phyloP scores from a whole-genome alignment of 768 basidiomycete species.

The Mycena epipterygia region DNA sequence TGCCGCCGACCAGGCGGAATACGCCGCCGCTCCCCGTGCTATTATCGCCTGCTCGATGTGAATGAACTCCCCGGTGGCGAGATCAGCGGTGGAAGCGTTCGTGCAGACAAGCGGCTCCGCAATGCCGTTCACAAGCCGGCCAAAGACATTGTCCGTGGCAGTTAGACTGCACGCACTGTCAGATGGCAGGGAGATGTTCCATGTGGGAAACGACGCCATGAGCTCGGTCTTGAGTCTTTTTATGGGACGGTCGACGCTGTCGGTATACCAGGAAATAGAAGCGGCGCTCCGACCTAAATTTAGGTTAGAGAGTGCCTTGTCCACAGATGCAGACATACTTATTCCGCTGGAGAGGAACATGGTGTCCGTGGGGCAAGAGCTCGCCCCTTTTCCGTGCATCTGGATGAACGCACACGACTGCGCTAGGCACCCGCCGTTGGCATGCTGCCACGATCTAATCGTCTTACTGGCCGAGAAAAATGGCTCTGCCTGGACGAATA shows the following conservation, averaged over 20 bases:
- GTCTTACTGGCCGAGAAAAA: constrained; percentile 57
- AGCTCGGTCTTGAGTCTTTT: constrained; percentile 52
- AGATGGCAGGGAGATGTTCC: constrained; percentile 56
- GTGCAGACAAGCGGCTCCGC: constrained; percentile 46
- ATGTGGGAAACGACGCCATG: constrained; percentile 47
- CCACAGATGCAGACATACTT: constrained; percentile 44
- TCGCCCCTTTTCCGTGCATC: constrained; percentile 59
- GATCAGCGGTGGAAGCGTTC: constrained; percentile 38
- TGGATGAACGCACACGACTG: constrained; percentile 61
- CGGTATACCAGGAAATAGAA: constrained; percentile 56
- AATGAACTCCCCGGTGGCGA: constrained; percentile 54
- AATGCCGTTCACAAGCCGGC: constrained; percentile 58
- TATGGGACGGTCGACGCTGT: constrained; percentile 48
- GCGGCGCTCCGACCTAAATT: constrained; percentile 35
- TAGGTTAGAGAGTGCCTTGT: background rate
- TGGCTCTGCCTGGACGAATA: constrained; percentile 53
- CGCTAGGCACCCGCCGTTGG: constrained; percentile 53
- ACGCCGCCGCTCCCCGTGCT: constrained; percentile 29
- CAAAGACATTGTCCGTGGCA: constrained; percentile 61
- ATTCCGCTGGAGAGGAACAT: constrained; percentile 63
- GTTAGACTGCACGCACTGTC: constrained; percentile 56
- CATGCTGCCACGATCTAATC: constrained; percentile 57
- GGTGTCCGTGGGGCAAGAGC: constrained; percentile 54
- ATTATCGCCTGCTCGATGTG: constrained; percentile 57
- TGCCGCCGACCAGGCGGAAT: constrained; percentile 52